Base-by-base conservation (phyloP, 441 rosid species). In the Syzygium malaccense region DNA sequence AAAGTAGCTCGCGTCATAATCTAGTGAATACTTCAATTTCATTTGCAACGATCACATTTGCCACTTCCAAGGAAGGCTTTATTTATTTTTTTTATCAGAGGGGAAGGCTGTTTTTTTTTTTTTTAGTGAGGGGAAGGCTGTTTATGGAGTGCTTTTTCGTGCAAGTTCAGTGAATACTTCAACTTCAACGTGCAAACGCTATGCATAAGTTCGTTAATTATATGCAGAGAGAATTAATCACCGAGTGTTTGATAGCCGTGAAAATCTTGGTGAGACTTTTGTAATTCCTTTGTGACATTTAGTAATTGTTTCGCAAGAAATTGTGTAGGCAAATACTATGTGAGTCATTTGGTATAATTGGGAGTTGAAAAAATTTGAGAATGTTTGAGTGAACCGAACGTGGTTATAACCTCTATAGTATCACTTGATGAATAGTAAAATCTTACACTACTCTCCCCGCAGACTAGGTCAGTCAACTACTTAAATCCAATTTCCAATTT, bases 401-500 rank as follows among this genome's bases (percentile, higher is more conserved):
- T 5, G 1, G 8, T 60, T 1, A 26, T 58, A 60, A 60, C 18
- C 17, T 58, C 6, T 1, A 58, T 1, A 45, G 48, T 7, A 45
- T 45, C n/a, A 8, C n/a, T 57, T 57, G 6, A 57, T 57, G 14
- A 23, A 57, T 56, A 20, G 12, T 10, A n/a, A 25, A 25, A 25
- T 57, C 62, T 25, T 57, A 25, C 9, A 0, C 10, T 23, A 13
- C 1, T 57, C n/a, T 57, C n/a, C 26, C 0, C 1, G 2, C 4
- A 13, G 5, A 57, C 6, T 0, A 25, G 6, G 11, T 23, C 1
- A 25, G 2, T 0, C 3, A 57, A 10, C 6, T 11, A 58, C 7
- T 0, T 26, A 58, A 58, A 58, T 58, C 6, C 3, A 1, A 10
- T 58, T 58, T 58, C 7, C 64, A 58, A 58, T 11, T 57, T 3